These are phyloP conservation scores for Zoysia pacifica DNA, from an alignment of 176 grass and related monocot species.

Conservation along the genomic window DNA sequence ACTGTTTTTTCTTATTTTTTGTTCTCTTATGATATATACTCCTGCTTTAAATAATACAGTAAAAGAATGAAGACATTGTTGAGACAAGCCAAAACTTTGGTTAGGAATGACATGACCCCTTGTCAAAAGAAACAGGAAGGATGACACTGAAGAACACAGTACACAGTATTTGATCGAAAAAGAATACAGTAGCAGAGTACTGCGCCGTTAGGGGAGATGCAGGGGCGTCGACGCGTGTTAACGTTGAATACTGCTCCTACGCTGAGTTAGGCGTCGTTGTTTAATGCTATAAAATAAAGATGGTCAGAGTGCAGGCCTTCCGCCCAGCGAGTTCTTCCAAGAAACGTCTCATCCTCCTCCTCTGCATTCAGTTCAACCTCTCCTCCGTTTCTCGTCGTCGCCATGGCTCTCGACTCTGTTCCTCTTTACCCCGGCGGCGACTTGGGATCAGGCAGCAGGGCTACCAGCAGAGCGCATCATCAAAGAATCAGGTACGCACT, in stretches of 20 bases:
- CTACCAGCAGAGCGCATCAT: conserved; percentile 5
- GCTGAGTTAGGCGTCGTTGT: conserved; percentile 20
- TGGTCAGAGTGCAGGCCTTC: conserved; percentile 6
- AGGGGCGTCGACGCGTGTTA: conserved; percentile 38
- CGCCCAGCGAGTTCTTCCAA: conserved; percentile 1
- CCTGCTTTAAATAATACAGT: no score
- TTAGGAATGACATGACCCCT: no score
- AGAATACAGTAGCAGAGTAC: no score
- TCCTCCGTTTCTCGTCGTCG: neutral
- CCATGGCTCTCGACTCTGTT: conserved; percentile 55
- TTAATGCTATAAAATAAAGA: conserved; percentile 58
- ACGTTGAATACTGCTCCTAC: conserved; percentile 38
- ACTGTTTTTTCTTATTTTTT: no score
- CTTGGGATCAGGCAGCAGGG: conserved; percentile 32
- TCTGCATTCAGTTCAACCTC: neutral
- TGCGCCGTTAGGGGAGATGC: neutral
- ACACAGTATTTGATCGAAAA: no score
- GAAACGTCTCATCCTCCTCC: conserved; percentile 13
- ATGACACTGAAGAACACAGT: no score
- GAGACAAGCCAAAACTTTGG: no score
- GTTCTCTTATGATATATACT: no score
- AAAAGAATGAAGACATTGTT: no score
- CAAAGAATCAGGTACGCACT: conserved; percentile 43
- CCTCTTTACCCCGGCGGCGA: conserved; percentile 19
- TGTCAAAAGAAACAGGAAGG: no score